Conservation (phyloP, 2,329 filamentous ascomycete genomes). For the Colletotrichum viniferum region DNA sequence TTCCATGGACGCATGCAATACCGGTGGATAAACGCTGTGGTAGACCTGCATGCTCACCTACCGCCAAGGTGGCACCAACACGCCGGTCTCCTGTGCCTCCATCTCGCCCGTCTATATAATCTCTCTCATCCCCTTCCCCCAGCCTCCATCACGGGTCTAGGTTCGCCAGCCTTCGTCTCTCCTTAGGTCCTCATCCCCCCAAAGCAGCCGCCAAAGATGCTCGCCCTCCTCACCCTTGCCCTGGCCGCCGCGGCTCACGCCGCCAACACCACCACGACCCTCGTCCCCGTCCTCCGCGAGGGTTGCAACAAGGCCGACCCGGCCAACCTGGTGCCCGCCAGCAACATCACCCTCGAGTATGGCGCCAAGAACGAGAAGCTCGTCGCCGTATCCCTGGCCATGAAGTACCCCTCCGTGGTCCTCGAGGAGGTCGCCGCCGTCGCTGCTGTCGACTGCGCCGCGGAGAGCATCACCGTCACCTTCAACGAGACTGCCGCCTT, state of each 20-base stretch:
- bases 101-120: neutral
- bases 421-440: slow-evolving; percentile 46
- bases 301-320: slow-evolving; percentile 3
- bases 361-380: slow-evolving; percentile 46
- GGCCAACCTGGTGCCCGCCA: slow-evolving; percentile 16
- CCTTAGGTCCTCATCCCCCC: neutral
- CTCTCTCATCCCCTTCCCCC: neutral
- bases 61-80: neutral
- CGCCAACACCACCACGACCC: slow-evolving; percentile 11
- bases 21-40: neutral
- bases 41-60: neutral
- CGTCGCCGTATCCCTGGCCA: slow-evolving; percentile 56
- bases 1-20: neutral
- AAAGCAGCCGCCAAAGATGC: neutral
- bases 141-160: neutral
- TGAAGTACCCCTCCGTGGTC: slow-evolving; percentile 32
- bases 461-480: slow-evolving; percentile 43
- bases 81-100: neutral
- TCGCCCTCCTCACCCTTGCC: slow-evolving; percentile 7
- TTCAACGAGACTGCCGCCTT: slow-evolving; percentile 24
- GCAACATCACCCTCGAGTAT: slow-evolving; percentile 45
- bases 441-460: slow-evolving; percentile 60
- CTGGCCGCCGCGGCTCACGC: slow-evolving; percentile 4
- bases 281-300: neutral
- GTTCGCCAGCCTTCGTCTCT: neutral